These are phyloP conservation scores for Polytrichum formosum DNA, from an alignment of 225 moss, liverwort and hornwort species.

Conservation along the genomic window DNA sequence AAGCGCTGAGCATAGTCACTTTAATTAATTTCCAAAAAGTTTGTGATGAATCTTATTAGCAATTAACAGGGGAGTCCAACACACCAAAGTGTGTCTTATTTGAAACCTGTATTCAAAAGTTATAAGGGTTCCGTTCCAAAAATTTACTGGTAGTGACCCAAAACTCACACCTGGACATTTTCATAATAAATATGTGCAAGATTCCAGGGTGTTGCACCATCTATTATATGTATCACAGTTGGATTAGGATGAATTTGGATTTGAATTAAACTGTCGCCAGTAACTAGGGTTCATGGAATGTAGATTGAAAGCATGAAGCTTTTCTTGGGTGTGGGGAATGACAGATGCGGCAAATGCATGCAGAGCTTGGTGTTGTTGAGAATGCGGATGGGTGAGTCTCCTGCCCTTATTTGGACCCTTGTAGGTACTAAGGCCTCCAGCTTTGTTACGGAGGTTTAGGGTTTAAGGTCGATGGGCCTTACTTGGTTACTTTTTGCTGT, in stretches of 20 bases:
- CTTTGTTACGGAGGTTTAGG: not conserved
- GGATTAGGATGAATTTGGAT: not conserved
- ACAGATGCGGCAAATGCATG: conserved; percentile 84
- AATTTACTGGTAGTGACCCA: too few species aligned
- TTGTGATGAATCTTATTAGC: too few species aligned
- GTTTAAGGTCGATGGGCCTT: too few species aligned
- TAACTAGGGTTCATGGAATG: not conserved
- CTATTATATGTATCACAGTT: not conserved
- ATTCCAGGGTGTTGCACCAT: not conserved
- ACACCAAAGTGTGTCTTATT: too few species aligned
- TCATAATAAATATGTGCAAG: too few species aligned
- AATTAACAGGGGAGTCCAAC: too few species aligned
- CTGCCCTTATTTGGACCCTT: not conserved
- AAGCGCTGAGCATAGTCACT: too few species aligned
- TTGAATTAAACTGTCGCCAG: not conserved
- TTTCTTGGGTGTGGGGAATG: not conserved
- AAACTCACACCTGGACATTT: too few species aligned
- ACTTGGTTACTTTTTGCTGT: too few species aligned
- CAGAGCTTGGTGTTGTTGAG: conserved; percentile 73
- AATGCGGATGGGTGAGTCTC: conserved; percentile 72
- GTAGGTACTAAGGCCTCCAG: not conserved
- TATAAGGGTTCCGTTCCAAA: too few species aligned
- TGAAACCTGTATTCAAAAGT: too few species aligned
- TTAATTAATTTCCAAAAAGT: too few species aligned
- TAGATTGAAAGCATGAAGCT: not conserved